Base-by-base conservation (phyloP, 2,329 filamentous ascomycete genomes). In the Cladosporium cucumerinum region DNA sequence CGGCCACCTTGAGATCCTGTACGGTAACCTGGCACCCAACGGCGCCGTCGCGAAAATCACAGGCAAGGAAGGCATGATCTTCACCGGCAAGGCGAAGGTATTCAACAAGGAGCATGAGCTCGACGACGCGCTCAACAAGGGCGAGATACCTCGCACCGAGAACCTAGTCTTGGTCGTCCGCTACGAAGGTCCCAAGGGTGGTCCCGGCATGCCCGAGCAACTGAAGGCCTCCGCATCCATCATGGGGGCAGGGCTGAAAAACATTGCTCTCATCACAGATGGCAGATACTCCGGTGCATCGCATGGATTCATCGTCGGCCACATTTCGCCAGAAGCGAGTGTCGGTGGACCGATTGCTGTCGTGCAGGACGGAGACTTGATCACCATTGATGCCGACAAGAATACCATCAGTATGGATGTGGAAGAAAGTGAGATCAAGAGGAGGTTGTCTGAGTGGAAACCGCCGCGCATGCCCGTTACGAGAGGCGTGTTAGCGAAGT, bases 11-110 rank as follows among this genome's bases (percentile, higher is more conserved):
- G 92, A 94, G 77, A 91, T 98, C 66, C 84, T 98, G 3, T 86
- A 86, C 66, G 94, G 94, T 23, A 97, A 96, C 76, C 84, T 97
- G 34, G 92, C 93, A 2, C 94, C 94, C 1, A 90, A 88, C 12
- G 94, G 94, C 36, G 91, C 93, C 0, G 93, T 98, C 1, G 93
- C 93, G 66, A 98, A 98, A 79, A 97, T 98, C 77, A 97, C 94
- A 0, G 94, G 94, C 39, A 97, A 97, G 77, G 94, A 98, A 77
- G 94, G 94, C 2, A 84, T 93, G 7, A 82, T 80, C 14, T 98
- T 98, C 78, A 89, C 84, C 0, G 94, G 94, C 57, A 87, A 87
- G 69, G 94, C 92, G 0, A 85, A 88, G 23, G 91, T 96, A 54
- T 98, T 95, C 77, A 83, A 97, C 78, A 94, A 95, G 73, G 94